A percentile compares a stretch with the other conserved stretches of the same genome.
phyloP scores from a whole-genome alignment of 2,329 filamentous ascomycete species.

The Colletotrichum lentis region DNA sequence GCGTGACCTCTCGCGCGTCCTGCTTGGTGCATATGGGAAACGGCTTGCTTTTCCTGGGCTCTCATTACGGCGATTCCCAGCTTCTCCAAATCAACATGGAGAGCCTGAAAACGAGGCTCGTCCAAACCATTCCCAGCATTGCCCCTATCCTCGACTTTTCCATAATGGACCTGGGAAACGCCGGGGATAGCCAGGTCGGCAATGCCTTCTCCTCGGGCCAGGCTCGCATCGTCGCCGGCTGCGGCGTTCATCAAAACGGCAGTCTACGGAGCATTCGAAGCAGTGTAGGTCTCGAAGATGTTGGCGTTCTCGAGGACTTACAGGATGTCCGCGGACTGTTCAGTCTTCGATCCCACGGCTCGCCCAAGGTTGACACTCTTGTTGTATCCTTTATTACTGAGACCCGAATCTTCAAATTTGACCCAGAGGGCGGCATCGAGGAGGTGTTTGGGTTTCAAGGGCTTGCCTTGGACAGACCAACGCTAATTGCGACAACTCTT shows the following conservation, averaged over 20 bases:
- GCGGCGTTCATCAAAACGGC: constrained; percentile 88
- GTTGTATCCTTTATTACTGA: constrained; percentile 84
- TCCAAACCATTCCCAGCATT: constrained; percentile 84
- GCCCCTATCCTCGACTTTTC: constrained; percentile 93
- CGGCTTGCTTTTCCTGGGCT: constrained; percentile 83
- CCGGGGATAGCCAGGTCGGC: constrained; percentile 75
- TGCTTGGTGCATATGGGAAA: constrained; percentile 79
- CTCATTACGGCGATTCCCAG: constrained; percentile 92
- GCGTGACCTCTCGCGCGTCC: constrained; percentile 75
- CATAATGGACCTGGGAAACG: constrained; percentile 94
- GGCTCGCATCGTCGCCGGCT: constrained; percentile 90
- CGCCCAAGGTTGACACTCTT: constrained; percentile 70
- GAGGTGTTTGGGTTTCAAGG: constrained; percentile 82
- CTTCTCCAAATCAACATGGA: constrained; percentile 68
- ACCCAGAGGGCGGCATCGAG: constrained; percentile 78
- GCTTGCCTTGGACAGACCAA: constrained; percentile 73
- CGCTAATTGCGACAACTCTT: constrained; percentile 73
- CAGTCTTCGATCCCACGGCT: constrained; percentile 64
- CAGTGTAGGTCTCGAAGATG: constrained; percentile 89
- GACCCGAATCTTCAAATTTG: constrained; percentile 83
- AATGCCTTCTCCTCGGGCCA: constrained; percentile 96
- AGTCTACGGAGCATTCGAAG: constrained; percentile 90
- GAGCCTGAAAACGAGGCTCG: constrained; percentile 62
- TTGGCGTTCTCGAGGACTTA: constrained; percentile 83
- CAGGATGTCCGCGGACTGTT: constrained; percentile 77